Percentiles rank a stretch among this genome's conserved stretches.
Evolutionary conservation across 1,284 basidiomycete species (phyloP).

Genomic region (Kalmanozyma brasiliensis): DNA sequence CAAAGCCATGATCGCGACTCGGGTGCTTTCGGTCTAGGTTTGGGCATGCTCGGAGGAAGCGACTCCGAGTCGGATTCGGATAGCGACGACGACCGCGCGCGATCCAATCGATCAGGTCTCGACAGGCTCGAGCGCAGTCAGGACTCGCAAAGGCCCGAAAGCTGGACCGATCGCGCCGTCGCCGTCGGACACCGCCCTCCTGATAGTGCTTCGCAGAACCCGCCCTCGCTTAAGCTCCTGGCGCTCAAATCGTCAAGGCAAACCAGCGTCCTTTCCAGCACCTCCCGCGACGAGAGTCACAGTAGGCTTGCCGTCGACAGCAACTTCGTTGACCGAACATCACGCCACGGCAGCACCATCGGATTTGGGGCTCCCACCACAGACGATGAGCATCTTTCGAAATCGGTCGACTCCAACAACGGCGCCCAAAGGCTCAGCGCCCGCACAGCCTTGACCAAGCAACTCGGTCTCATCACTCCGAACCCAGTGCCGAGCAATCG

Average conservation of each 20-base stretch:
- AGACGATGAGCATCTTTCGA: constrained; percentile 2
- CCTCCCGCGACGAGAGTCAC: constrained; percentile 23
- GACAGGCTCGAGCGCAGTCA: constrained; percentile 5
- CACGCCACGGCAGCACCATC: constrained; percentile 54
- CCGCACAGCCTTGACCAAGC: constrained; percentile 47
- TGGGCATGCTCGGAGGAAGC: constrained; percentile 48
- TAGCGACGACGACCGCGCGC: constrained; percentile 41
- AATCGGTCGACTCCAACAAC: constrained; percentile 2
- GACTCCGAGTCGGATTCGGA: constrained; percentile 51
- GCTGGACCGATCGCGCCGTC: constrained; percentile 57
- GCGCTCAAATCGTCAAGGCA: constrained; percentile 55
- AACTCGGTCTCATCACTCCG: constrained; percentile 48
- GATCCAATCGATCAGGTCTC: constrained; percentile 4
- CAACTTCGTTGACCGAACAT: constrained; percentile 44
- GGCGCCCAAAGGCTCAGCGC: constrained; percentile 36
- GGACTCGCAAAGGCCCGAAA: constrained; percentile 29
- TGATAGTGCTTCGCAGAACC: constrained; percentile 62
- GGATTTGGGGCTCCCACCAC: constrained; percentile 31
- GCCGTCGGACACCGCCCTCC: constrained; percentile 61
- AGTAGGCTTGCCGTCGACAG: constrained; percentile 32
- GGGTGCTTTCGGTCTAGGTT: constrained; percentile 51
- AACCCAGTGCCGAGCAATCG: constrained; percentile 11
- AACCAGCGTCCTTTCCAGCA: constrained; percentile 11
- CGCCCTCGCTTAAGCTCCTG: constrained; percentile 59
- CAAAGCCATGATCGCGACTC: constrained; percentile 37